Evolutionary conservation across 441 rosid species (phyloP), one percentile per base, ranked within the genome.

Genomic region (Aquilaria agallochum): DNA sequence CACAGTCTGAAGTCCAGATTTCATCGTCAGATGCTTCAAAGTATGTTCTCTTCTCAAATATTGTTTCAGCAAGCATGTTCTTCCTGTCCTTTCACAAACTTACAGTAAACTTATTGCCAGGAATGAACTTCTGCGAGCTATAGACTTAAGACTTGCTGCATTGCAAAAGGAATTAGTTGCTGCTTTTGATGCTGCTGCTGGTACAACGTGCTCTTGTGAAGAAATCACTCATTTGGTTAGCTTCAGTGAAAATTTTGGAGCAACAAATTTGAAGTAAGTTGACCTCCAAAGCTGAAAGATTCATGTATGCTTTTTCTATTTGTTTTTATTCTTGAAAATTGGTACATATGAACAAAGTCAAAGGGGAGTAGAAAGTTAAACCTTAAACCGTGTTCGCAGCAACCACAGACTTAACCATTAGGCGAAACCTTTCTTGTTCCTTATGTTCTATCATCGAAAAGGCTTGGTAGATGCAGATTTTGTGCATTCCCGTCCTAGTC

Each of bases 91-190:
- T 27, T 42, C 58, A 34, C 65, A 67, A 63, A 71, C 30, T 50
- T 58, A 11, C 59, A n/a, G 49, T 65, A 49, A 63, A 34, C 49
- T 55, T 72, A 14, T 59, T 72, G 11, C 71, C 78, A 87, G 93
- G 77, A 83, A 80, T 74, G 88, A 77, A 64, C 73, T 83, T 58
- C 65, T 83, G 72, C 73, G 68, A 71, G 93, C 90, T 57, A 82
- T 84, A 80, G 86, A 82, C 61, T 75, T 75, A 55, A 82, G 93
- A 74, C 75, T 84, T 44, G 68, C 72, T 10, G 89, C 86, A 33
- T 63, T 87, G 68, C 80, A 72, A 66, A 72, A 59, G 59, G 90
- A 87, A 52, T 63, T 82, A 69, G 76, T 80, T 66, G 69, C 75
- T 51, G 80, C 80, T 66, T 75, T 82, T 62, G 54, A 71, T 63